A percentile compares a stretch with the other conserved stretches of the same genome.
Conservation (phyloP, 148 eudicot genomes). For the Camellia lanceoleosa region DNA sequence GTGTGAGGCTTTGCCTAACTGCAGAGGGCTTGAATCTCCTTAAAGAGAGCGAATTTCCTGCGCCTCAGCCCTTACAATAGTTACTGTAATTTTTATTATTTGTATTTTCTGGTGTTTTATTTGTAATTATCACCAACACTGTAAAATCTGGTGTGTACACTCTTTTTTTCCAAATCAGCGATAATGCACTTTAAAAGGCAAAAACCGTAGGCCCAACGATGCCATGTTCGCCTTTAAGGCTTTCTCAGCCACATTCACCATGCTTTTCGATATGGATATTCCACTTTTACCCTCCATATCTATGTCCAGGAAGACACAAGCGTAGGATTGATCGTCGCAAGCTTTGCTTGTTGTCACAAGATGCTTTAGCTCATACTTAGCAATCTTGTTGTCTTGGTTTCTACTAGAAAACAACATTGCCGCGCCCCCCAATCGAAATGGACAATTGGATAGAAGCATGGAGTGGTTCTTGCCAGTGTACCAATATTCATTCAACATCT, state of each 20-base stretch:
- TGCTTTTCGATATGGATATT: constrained; percentile 16
- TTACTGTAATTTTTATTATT: no score
- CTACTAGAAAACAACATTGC: constrained; percentile 26
- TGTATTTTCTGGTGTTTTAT: no score
- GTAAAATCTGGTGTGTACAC: constrained; percentile 15
- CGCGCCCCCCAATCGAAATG: constrained; percentile 26
- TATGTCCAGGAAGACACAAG: constrained; percentile 9
- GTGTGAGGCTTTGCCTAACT: no score
- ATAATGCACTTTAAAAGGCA: constrained; percentile 18
- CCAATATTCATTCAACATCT: constrained; percentile 4
- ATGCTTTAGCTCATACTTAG: constrained; percentile 19
- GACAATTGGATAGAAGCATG: constrained; percentile 22
- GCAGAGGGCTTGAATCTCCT: no score
- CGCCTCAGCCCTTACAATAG: no score
- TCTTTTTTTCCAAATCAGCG: neutral
- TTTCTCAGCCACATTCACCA: constrained; percentile 15
- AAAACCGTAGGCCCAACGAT: constrained; percentile 10
- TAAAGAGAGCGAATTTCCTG: no score
- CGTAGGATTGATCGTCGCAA: constrained; percentile 14
- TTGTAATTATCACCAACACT: no score
- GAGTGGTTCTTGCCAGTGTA: constrained; percentile 22
- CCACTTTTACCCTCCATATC: constrained; percentile 15
- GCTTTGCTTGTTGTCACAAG: constrained; percentile 12
- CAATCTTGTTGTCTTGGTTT: constrained; percentile 14
- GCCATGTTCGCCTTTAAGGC: constrained; percentile 14